A percentile compares a stretch with the other conserved stretches of the same genome.
These are phyloP conservation scores for Starmerella gropengiesseri DNA, from an alignment of 805 yeast species.

Conservation along the genomic window DNA sequence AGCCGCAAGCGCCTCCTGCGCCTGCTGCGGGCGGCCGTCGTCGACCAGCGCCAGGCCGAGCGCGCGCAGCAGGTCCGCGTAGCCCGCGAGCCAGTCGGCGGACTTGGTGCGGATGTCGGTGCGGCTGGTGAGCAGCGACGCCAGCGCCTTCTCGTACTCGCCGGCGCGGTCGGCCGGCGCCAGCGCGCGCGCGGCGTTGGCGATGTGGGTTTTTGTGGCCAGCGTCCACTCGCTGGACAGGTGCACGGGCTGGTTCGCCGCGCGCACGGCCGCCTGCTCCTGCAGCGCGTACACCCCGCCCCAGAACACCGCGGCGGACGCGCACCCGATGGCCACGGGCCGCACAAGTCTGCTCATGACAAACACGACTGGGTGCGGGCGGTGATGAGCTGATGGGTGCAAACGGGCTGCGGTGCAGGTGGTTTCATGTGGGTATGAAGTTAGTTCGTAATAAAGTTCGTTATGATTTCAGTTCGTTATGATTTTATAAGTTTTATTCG, in stretches of 20 bases:
- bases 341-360: constrained; percentile 12
- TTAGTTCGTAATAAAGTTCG: too few species aligned
- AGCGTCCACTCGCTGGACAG: constrained; percentile 22
- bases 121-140: constrained; percentile 16
- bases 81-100: constrained; percentile 28
- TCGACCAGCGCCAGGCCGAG: constrained; percentile 25
- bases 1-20: constrained; percentile 24
- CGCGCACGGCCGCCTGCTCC: constrained; percentile 15
- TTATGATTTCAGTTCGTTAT: too few species aligned
- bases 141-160: constrained; percentile 23
- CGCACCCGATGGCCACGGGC: constrained; percentile 20
- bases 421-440: too few species aligned
- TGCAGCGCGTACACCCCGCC: constrained; percentile 17
- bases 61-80: constrained; percentile 28
- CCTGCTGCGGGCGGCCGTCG: constrained; percentile 17
- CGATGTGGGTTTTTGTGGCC: constrained; percentile 16
- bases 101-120: constrained; percentile 23
- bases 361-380: neutral
- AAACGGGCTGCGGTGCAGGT: too few species aligned
- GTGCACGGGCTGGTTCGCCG: constrained; percentile 6
- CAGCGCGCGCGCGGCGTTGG: constrained; percentile 12
- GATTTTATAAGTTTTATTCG: too few species aligned
- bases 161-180: constrained; percentile 12
- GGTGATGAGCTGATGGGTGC: neutral
- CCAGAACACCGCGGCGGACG: constrained; percentile 17